Evolutionary conservation across 352 stramenopile species (phyloP).

Genomic region (Phytophthora boehmeriae): DNA sequence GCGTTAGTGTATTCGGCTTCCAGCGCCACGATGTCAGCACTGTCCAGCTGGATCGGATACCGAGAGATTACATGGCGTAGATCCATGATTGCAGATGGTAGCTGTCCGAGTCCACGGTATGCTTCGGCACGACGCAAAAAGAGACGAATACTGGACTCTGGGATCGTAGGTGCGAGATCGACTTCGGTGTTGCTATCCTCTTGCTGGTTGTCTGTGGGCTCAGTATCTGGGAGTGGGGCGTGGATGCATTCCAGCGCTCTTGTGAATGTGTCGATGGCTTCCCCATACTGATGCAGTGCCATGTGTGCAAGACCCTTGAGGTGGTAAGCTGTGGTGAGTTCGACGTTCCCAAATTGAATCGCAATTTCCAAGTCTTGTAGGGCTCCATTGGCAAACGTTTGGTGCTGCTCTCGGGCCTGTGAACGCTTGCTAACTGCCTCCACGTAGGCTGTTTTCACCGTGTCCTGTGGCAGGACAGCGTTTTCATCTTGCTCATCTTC

Average conservation of each 20-base stretch:
- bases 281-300: slow-evolving; percentile 29
- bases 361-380: slow-evolving; percentile 42
- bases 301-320: slow-evolving; percentile 50
- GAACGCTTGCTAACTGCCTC: slow-evolving; percentile 17
- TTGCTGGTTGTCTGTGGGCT: slow-evolving; percentile 17
- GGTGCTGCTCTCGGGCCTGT: slow-evolving; percentile 12
- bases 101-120: slow-evolving; percentile 49
- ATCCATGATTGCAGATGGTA: slow-evolving; percentile 50
- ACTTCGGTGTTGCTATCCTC: slow-evolving; percentile 14
- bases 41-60: slow-evolving; percentile 29
- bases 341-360: slow-evolving; percentile 24
- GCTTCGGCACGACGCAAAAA: slow-evolving; percentile 54
- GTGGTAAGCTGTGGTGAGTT: slow-evolving; percentile 42
- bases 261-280: slow-evolving; percentile 52
- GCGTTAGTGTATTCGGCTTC: slow-evolving; percentile 24
- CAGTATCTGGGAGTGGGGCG: slow-evolving; percentile 3
- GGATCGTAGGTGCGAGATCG: slow-evolving; percentile 9
- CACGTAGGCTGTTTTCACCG: slow-evolving; percentile 5
- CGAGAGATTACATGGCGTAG: slow-evolving; percentile 39
- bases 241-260: slow-evolving; percentile 35
- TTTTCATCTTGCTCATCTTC: slow-evolving; percentile 3
- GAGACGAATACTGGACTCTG: slow-evolving; percentile 37
- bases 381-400: slow-evolving; percentile 19
- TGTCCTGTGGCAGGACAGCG: slow-evolving; percentile 6
- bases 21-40: slow-evolving; percentile 15